Evolutionary conservation across 2,329 filamentous ascomycete species (phyloP), one percentile per base, ranked within the genome.

Genomic region (Podosphaera aphanis): DNA sequence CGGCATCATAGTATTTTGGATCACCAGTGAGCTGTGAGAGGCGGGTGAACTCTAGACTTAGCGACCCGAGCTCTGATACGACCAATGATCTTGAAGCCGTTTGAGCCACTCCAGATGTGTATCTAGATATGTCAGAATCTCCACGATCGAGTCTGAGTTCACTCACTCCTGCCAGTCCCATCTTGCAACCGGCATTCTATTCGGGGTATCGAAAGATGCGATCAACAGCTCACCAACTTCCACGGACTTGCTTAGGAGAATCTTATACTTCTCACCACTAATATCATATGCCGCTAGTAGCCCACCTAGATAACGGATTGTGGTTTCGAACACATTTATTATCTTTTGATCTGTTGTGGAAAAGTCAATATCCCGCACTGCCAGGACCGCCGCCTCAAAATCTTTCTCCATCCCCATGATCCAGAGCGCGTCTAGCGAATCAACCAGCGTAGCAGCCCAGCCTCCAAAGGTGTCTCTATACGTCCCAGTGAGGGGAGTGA

Each of bases 281-380:
- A 94, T 69, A 62, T 95, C 88, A 60, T 88, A 94, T 7, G 86
- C 88, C 27, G 76, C 77, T 43, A 95, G 58, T 43, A 95, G 66
- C 0, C 88, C 88, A 23, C 88, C 88, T 13, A 95, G 68, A 56
- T 94, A 93, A 41, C 88, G 74, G 57, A 95, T 94, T 10, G 78
- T 83, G 0, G 85, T 92, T 62, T 95, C 86, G 55, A 94, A 95
- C 8, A 93, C 56, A 51, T 59, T 59, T 1, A 60, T 51, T n/a
- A 20, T 11, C n/a, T 51, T 49, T 38, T 50, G 40, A 7, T 55
- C 48, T 6, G 56, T 78, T 6, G 71, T 79, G 1, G 81, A 86
- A 55, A 94, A 94, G 61, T 94, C 84, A 49, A 94, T 90, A 4
- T 71, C 62, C 47, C 68, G 67, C 15, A 83, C 73, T 1, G 71